Evolutionary conservation across 768 basidiomycete species (phyloP), one percentile per base, ranked within the genome.

Genomic region (Xerocomus spinulosus): DNA sequence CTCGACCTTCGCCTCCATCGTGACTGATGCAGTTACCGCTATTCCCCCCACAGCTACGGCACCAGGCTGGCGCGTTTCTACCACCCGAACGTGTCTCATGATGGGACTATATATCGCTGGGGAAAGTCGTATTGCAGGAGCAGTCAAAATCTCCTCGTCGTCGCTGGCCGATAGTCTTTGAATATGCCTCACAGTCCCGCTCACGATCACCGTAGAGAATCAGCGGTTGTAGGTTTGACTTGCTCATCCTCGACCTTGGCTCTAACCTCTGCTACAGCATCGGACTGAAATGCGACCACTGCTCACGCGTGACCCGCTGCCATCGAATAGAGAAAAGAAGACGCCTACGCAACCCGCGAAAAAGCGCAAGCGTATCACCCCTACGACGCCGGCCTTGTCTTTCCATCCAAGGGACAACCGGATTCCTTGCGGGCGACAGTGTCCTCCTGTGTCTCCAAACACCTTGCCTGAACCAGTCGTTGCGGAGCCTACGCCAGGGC

Each of bases 31-130:
- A 40, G 39, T 49, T 48, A 43, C 42, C 48, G 42, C 34, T 58
- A 51, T 52, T n/a, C n/a, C 56, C 55, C 38, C 66, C 54, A 60
- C 60, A 57, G 56, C 62, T 67, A 63, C 57, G 66, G 55, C 62
- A 55, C 63, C 66, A 59, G 67, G 67, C 54, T 48, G 49, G 44
- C 61, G 67, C 65, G 57, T 65, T 67, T 63, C 47, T 54, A 54
- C 55, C 58, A 41, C 41, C 39, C 52, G 6, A 66, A 62, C 62
- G 56, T 68, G 64, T 38, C n/a, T 38, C 54, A 9, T 35, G 45
- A 55, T 58, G 47, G n/a, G 18, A 42, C 21, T 65, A 65, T 65
- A 64, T 64, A 64, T 64, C 48, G 14, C 49, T 44, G 14, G 50
- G 17, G 37, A 44, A 51, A 40, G 49, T 52, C 17, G 48, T 35